Conservation (phyloP, 2,329 filamentous ascomycete genomes). For the Hawksworthiomyces lignivorus region DNA sequence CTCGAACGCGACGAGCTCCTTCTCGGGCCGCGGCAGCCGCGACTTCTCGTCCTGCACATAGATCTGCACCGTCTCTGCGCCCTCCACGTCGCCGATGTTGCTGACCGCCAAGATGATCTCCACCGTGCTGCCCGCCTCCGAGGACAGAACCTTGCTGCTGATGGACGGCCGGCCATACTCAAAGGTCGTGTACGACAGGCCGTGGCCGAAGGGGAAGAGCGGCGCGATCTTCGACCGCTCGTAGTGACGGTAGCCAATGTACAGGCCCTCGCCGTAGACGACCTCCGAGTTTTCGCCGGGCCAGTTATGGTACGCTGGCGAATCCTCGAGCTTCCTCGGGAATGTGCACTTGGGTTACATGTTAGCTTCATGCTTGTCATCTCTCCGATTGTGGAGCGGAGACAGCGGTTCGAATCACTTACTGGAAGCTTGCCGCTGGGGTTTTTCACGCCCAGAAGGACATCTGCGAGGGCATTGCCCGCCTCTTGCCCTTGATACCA, state of each 20-base stretch:
- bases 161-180: slow-evolving; percentile 42
- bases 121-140: slow-evolving; percentile 24
- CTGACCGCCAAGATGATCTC: slow-evolving; percentile 41
- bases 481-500: slow-evolving; percentile 67
- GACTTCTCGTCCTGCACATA: slow-evolving; percentile 60
- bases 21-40: slow-evolving; percentile 56
- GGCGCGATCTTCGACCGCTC: slow-evolving; percentile 53
- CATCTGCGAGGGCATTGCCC: slow-evolving; percentile 59
- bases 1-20: slow-evolving; percentile 63
- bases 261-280: slow-evolving; percentile 64
- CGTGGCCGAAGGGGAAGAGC: slow-evolving; percentile 66
- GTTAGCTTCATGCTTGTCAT: neutral
- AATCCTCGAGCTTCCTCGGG: slow-evolving; percentile 54
- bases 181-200: slow-evolving; percentile 66
- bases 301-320: slow-evolving; percentile 66
- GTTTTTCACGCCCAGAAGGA: slow-evolving; percentile 55
- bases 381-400: too few species aligned
- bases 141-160: slow-evolving; percentile 34
- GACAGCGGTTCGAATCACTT: too few species aligned
- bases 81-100: slow-evolving; percentile 48
- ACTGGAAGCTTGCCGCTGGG: slow-evolving; percentile 63
- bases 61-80: slow-evolving; percentile 59
- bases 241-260: slow-evolving; percentile 67
- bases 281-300: slow-evolving; percentile 62
- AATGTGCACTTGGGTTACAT: slow-evolving; percentile 57